Evolutionary conservation across 257 asterid species (phyloP), one percentile per base, ranked within the genome.

Genomic region (Lithospermum erythrorhizon): DNA sequence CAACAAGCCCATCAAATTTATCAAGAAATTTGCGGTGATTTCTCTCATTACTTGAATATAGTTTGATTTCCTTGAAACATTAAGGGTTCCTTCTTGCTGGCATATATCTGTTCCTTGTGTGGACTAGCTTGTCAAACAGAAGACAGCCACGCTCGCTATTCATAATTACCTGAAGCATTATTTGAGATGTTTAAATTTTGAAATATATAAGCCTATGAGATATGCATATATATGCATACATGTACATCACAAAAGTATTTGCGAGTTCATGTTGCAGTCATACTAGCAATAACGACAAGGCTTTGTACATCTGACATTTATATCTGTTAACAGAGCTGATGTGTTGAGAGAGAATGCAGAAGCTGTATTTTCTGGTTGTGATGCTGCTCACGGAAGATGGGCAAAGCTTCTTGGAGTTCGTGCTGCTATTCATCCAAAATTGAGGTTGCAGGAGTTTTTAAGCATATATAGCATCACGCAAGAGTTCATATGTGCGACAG

Each of bases 361-460:
- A 78, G 95, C 97, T 62, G 84, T 91, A 23, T 86, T 91, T 76
- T 95, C 97, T 72, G 98, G 95, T 55, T 91, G 98, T 74, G 96
- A 89, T 81, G 89, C 95, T 75, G 97, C 98, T 78, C 98, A 91
- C 80, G 97, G 95, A 64, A 84, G 96, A 75, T 91, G 98, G 98
- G 98, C 98, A 49, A 91, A 91, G 78, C 82, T 91, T 67, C 90
- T 91, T 71, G 96, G 97, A 57, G 94, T 88, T 68, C 96, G 98
- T 66, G 81, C 94, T 65, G 91, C 79, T 64, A 89, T 88, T 78
- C 95, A 91, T 72, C 89, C 87, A 15, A 88, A 78, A 71, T 76
- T 91, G 74, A 84, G 83, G 75, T 71, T 91, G 78, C 93, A 79
- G 73, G 98, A 91, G 73, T 91, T 91, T 66, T 81, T 86, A 45